Evolutionary conservation across 2,329 filamentous ascomycete species (phyloP), one percentile per base, ranked within the genome.

Genomic region (Hirsutella rhossiliensis): DNA sequence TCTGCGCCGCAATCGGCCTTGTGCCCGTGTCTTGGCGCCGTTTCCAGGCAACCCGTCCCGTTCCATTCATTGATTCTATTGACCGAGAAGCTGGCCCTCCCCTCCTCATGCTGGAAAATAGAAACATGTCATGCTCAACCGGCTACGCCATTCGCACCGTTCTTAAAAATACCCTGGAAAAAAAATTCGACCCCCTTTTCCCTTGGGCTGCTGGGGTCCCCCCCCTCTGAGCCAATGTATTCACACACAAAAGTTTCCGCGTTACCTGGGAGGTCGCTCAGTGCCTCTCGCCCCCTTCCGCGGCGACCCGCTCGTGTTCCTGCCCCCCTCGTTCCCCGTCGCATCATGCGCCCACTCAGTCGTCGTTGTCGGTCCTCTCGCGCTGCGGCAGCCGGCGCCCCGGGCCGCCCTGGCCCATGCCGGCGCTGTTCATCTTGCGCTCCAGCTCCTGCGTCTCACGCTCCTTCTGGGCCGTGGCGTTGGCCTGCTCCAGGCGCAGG

Each of bases 401-500:
- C 44, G 52, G 54, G 29, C 57, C 58, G 48, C 50, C 57, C 43
- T 51, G 51, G 47, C 64, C 59, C 41, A 68, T 42, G 30, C 62
- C 61, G 18, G 62, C 61, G 45, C 62, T 69, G 46, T 67, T 66
- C 43, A 79, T 58, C 67, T 85, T 85, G 55, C 79, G 73, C 67
- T 87, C 84, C 20, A 78, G 64, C 62, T 85, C 81, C 62, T 80
- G 79, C 52, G 74, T 65, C 67, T 87, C 87, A 53, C 82, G 82
- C 71, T 94, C 87, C 68, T 80, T 82, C 64, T 86, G 80, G 43
- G 78, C 69, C 55, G 84, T 75, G 53, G 84, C 89, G 56, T 85
- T 82, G 66, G 82, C 74, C 72, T 94, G 83, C 71, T 94, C 87
- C 61, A 78, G 72, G 58, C 82, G 78, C 52, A 97, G 76, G 39